A percentile compares a stretch with the other conserved stretches of the same genome.
phyloP scores from a whole-genome alignment of 1,284 basidiomycete genomes.

The Pseudozyma sp. region DNA sequence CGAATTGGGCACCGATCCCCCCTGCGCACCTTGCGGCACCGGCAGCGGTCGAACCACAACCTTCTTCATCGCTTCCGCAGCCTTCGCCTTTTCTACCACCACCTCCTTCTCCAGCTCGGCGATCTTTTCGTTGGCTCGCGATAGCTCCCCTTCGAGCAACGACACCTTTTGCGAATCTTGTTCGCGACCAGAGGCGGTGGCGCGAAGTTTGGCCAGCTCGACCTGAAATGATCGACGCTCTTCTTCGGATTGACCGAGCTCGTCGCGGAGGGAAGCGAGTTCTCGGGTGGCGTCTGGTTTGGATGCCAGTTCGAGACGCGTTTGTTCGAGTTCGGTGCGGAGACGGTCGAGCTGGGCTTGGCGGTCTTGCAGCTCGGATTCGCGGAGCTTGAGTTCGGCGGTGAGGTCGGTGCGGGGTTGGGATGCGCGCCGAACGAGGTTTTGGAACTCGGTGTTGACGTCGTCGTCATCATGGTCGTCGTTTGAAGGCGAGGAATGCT shows the following conservation, averaged over 20 bases:
- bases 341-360: constrained; percentile 16
- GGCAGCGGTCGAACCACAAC: constrained; percentile 26
- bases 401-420: not conserved
- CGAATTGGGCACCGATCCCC: constrained; percentile 29
- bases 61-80: constrained; percentile 14
- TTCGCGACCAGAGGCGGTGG: constrained; percentile 18
- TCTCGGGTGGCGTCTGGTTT: constrained; percentile 7
- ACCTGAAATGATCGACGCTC: constrained; percentile 25
- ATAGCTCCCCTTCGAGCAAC: constrained; percentile 19
- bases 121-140: constrained; percentile 15
- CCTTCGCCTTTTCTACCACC: constrained; percentile 13
- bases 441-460: constrained; percentile 35
- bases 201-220: constrained; percentile 28
- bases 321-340: constrained; percentile 13
- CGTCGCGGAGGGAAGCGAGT: constrained; percentile 27
- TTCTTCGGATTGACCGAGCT: constrained; percentile 28
- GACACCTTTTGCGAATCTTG: constrained; percentile 7
- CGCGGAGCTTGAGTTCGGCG: constrained; percentile 18
- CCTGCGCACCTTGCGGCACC: constrained; percentile 5
- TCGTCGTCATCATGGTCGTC: constrained; percentile 34
- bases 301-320: not conserved
- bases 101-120: constrained; percentile 38
- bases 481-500: constrained; percentile 4
- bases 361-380: constrained; percentile 27
- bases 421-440: constrained; percentile 25